These are phyloP conservation scores for Fusarium oligoseptatum DNA, from an alignment of 2,329 filamentous ascomycete genomes.

Conservation along the genomic window DNA sequence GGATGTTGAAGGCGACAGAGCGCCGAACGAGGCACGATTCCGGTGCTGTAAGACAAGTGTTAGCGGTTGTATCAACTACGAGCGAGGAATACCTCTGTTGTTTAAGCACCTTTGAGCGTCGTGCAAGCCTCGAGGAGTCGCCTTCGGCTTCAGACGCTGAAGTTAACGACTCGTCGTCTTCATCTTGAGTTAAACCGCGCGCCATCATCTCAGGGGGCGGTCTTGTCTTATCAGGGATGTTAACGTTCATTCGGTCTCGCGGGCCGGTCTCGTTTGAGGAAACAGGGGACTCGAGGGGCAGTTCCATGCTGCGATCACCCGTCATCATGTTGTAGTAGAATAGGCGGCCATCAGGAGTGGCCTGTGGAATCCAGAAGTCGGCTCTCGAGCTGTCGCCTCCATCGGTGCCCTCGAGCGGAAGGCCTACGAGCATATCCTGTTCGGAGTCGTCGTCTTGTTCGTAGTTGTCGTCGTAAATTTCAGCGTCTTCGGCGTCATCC, in stretches of 20 bases:
- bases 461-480: slow-evolving; percentile 75
- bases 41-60: slow-evolving; percentile 60
- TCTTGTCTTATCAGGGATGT: slow-evolving; percentile 88
- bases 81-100: background rate
- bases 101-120: slow-evolving; percentile 73
- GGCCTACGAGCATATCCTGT: slow-evolving; percentile 68
- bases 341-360: slow-evolving; percentile 89
- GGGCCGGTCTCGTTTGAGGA: slow-evolving; percentile 86
- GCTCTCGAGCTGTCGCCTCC: slow-evolving; percentile 81
- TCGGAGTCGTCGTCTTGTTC: slow-evolving; percentile 77
- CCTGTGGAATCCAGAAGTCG: slow-evolving; percentile 98
- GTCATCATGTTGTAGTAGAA: slow-evolving; percentile 99
- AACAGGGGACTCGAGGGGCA: slow-evolving; percentile 91
- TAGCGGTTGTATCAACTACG: slow-evolving; percentile 15
- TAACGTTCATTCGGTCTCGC: slow-evolving; percentile 87
- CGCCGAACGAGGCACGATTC: slow-evolving; percentile 77
- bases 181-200: slow-evolving; percentile 82
- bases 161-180: slow-evolving; percentile 87
- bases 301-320: slow-evolving; percentile 92
- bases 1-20: slow-evolving; percentile 86
- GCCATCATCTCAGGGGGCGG: slow-evolving; percentile 94
- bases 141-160: slow-evolving; percentile 91
- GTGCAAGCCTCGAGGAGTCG: slow-evolving; percentile 75
- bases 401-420: slow-evolving; percentile 78
- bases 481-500: slow-evolving; percentile 74